phyloP scores from a whole-genome alignment of 768 basidiomycete genomes.

The Leccinellum albellum region DNA sequence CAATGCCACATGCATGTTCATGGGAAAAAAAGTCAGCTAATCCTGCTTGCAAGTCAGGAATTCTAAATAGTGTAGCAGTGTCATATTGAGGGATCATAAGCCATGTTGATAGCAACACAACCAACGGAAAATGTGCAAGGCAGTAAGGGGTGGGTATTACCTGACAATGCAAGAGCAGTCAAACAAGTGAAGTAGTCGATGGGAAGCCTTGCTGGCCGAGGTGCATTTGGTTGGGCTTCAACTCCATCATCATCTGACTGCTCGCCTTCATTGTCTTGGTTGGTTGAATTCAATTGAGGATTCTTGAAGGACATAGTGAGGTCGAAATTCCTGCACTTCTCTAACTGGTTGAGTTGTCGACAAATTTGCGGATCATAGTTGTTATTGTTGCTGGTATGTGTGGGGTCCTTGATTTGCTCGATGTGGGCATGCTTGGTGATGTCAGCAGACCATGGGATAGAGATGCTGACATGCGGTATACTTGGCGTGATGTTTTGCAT shows the following conservation, averaged over 20 bases:
- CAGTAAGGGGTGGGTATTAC: neutral
- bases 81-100: neutral
- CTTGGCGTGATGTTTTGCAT: neutral
- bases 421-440: neutral
- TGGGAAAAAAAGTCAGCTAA: neutral
- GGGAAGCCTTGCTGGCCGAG: neutral
- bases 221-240: neutral
- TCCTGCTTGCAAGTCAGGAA: neutral
- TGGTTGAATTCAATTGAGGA: neutral
- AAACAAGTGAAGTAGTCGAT: neutral
- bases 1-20: neutral
- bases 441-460: neutral
- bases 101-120: neutral
- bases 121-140: neutral
- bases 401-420: neutral
- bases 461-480: neutral
- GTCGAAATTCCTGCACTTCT: neutral
- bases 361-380: neutral
- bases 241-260: neutral
- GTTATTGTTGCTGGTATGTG: neutral
- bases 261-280: neutral
- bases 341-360: neutral
- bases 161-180: neutral
- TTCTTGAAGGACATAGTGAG: neutral
- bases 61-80: neutral